Base-by-base conservation (phyloP, 2,329 filamentous ascomycete genomes). In the Corinectria fuckeliana region DNA sequence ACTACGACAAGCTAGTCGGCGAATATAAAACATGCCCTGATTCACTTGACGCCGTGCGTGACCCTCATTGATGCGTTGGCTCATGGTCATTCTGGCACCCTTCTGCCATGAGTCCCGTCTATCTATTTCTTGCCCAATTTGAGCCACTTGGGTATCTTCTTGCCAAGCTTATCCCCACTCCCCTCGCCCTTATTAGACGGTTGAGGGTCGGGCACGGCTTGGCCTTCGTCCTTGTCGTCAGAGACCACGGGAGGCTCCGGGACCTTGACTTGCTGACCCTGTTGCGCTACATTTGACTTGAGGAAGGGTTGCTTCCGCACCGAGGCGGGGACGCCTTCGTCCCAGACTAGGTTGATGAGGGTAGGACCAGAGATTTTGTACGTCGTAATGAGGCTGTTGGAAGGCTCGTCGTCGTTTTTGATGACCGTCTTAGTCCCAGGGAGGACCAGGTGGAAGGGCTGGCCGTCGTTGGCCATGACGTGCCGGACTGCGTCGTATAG, bases 321-420 rank as follows among this genome's bases (percentile, higher is more conserved):
- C 10, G 82, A 77, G 1, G 78, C 69, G n/a, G 84, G 80, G 1
- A 88, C 90, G 34, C 75, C 80, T 45, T 88, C 84, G 18, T 87
- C 85, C 91, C 92, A 96, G 1, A 87, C 77, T 61, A 96, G 84
- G 60, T 89, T 94, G 41, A 97, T 79, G 8, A 96, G 79, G 28
- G 93, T 88, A 30, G 87, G 84, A 6, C 88, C 88, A 3, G 82
- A 83, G 62, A 97, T 84, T 13, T 88, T 86, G 66, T 96, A 83
- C 56, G 89, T 87, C 50, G 83, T 81, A 57, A 97, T 91, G n/a
- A 97, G 78, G 42, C 74, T 84, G 71, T 82, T 82, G 32, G 76
- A 73, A 7, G 76, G 75, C 44, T 78, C 78, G 11, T 76, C 76
- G 14, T 80, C 76, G 56, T 86, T 81, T 25, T 74, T 74, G 62